A percentile compares a stretch with the other conserved stretches of the same genome.
phyloP scores from a whole-genome alignment of 2,329 filamentous ascomycete species.

The Leptographium radiaticola region DNA sequence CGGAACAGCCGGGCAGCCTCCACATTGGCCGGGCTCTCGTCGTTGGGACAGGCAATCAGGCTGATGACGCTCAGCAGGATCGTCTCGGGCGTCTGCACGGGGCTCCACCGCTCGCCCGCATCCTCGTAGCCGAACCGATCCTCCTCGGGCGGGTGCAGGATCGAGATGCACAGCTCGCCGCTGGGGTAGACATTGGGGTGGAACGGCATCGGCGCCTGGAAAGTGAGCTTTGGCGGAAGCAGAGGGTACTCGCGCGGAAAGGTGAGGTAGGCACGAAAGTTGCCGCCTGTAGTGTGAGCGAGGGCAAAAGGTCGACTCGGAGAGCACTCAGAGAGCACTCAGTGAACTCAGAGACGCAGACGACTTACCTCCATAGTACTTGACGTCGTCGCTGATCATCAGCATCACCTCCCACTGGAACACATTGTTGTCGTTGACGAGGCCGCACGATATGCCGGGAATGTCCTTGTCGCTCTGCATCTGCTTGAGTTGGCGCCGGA shows the following conservation, averaged over 20 bases:
- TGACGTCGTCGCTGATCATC: slow-evolving; percentile 92
- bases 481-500: slow-evolving; percentile 79
- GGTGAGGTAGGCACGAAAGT: slow-evolving; percentile 73
- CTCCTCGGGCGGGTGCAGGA: slow-evolving; percentile 88
- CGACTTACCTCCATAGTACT: slow-evolving; percentile 73
- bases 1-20: slow-evolving; percentile 84
- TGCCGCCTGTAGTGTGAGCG: slow-evolving; percentile 50
- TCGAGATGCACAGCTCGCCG: slow-evolving; percentile 90
- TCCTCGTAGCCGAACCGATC: slow-evolving; percentile 90
- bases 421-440: slow-evolving; percentile 73
- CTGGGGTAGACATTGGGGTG: slow-evolving; percentile 88
- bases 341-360: neutral
- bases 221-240: slow-evolving; percentile 78
- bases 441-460: slow-evolving; percentile 83
- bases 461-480: slow-evolving; percentile 89
- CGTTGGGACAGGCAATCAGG: slow-evolving; percentile 83
- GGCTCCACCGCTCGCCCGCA: slow-evolving; percentile 82
- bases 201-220: slow-evolving; percentile 71
- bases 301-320: neutral
- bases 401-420: slow-evolving; percentile 99
- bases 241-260: slow-evolving; percentile 83
- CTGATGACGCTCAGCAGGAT: slow-evolving; percentile 88
- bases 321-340: neutral
- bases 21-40: slow-evolving; percentile 89
- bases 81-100: slow-evolving; percentile 89